A percentile compares a stretch with the other conserved stretches of the same genome.
Conservation (phyloP, 441 rosid species). For the Gossypium gossypioides region DNA sequence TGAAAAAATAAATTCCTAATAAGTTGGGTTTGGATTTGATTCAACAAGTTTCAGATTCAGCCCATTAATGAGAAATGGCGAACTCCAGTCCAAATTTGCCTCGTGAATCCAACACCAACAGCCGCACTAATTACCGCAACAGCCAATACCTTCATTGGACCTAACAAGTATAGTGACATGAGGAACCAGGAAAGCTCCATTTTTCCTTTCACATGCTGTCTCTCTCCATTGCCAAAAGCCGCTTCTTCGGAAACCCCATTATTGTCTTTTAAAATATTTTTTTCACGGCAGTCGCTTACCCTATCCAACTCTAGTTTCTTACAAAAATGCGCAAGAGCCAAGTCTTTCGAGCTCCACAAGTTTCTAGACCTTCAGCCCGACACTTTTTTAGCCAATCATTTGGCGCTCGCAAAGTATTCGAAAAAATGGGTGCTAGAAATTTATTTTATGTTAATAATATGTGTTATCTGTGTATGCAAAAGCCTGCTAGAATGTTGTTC, state of each 20-base stretch:
- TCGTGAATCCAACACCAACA: neutral
- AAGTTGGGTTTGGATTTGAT: neutral
- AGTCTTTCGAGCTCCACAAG: slow-evolving; percentile 48
- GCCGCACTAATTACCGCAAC: neutral
- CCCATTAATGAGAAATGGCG: neutral
- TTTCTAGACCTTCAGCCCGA: slow-evolving; percentile 64
- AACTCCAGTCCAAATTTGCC: neutral
- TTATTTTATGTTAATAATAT: slow-evolving; percentile 60
- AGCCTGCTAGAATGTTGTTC: slow-evolving; percentile 48
- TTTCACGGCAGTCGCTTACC: slow-evolving; percentile 54
- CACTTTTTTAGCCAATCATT: slow-evolving; percentile 40
- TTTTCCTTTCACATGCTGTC: slow-evolving; percentile 30
- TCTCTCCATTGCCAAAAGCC: slow-evolving; percentile 40
- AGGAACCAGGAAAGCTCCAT: neutral
- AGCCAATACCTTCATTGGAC: slow-evolving; percentile 31
- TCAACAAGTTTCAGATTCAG: neutral
- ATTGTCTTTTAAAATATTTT: neutral
- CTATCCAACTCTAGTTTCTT: slow-evolving; percentile 32
- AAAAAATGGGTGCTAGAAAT: slow-evolving; percentile 44
- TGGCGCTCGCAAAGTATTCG: slow-evolving; percentile 58
- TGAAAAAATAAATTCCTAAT: too few species aligned
- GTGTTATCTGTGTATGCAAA: slow-evolving; percentile 65
- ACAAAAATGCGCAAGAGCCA: slow-evolving; percentile 33
- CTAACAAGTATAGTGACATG: slow-evolving; percentile 7
- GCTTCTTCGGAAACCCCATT: neutral